A percentile compares a stretch with the other conserved stretches of the same genome.
phyloP scores from a whole-genome alignment of 169 alveolate species.

The Theileria sp. region DNA sequence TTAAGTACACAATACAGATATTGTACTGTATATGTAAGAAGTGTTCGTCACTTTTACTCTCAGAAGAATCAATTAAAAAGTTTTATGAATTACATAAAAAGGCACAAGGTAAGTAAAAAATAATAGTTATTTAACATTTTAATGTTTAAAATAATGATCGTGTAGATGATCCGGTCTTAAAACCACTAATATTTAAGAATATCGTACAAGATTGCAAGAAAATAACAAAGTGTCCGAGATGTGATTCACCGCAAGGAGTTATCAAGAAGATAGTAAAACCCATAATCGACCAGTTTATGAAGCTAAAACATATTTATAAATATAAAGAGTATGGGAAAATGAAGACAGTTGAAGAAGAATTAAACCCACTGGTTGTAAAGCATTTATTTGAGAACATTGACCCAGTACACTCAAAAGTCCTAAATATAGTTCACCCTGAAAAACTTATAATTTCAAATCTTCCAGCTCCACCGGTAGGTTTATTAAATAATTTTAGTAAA shows the following conservation, averaged over 20 bases:
- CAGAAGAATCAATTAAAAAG: conserved; percentile 79
- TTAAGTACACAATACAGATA: conserved; percentile 88
- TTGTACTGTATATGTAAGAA: conserved; percentile 90
- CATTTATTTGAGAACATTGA: conserved; percentile 86
- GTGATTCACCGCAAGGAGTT: conserved; percentile 83
- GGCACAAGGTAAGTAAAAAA: conserved; percentile 3
- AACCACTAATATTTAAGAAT: conserved; percentile 76
- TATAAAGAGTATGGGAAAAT: conserved; percentile 74
- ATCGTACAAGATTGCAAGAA: conserved; percentile 81
- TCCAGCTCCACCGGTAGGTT: conserved; percentile 93
- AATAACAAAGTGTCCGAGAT: conserved; percentile 78
- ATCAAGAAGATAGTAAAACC: conserved; percentile 81
- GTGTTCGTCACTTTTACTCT: conserved; percentile 85
- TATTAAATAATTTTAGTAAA: not conserved
- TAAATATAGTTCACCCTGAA: conserved; percentile 90
- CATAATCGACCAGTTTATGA: conserved; percentile 85
- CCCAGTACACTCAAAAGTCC: conserved; percentile 87
- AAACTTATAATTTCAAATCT: conserved; percentile 87
- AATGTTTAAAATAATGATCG: not conserved
- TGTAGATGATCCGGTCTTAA: conserved; percentile 72
- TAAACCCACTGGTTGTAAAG: conserved; percentile 87
- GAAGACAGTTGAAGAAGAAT: conserved; percentile 81
- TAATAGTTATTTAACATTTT: conserved; percentile 5
- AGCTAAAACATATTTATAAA: conserved; percentile 79
- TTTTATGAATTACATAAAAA: conserved; percentile 38